A percentile compares a stretch with the other conserved stretches of the same genome.
Conservation (phyloP, 805 yeast species). For the Spathaspora hagerdaliae region DNA sequence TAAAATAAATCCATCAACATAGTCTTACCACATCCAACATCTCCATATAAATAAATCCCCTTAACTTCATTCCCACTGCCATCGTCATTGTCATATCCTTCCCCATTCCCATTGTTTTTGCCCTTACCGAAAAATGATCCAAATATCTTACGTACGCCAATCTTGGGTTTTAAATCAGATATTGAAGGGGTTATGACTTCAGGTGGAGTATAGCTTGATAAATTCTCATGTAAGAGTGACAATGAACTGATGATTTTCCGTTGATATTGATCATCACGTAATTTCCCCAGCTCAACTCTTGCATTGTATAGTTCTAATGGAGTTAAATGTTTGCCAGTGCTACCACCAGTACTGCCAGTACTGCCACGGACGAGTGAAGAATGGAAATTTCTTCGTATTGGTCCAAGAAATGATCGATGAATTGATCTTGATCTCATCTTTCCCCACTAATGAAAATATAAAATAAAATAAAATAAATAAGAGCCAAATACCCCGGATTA, state of each 20-base stretch:
- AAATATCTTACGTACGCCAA: conserved; percentile 38
- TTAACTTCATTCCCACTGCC: conserved; percentile 38
- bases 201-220: conserved; percentile 61
- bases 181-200: conserved; percentile 50
- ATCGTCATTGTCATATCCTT: not conserved
- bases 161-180: conserved; percentile 46
- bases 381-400: not conserved
- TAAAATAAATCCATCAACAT: conserved; percentile 97
- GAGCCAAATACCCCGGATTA: too few relatives aligned
- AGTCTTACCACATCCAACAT: conserved; percentile 98
- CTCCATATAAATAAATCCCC: conserved; percentile 93
- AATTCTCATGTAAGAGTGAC: conserved; percentile 52
- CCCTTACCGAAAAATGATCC: conserved; percentile 11
- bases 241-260: conserved; percentile 64
- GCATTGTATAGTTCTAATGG: conserved; percentile 52
- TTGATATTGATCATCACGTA: conserved; percentile 77
- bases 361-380: not conserved
- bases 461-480: too few relatives aligned
- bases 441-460: too few relatives aligned
- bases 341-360: not conserved
- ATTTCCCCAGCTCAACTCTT: conserved; percentile 43
- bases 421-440: not conserved
- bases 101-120: conserved; percentile 1
- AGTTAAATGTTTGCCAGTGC: conserved; percentile 12
- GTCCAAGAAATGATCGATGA: not conserved